phyloP scores from a whole-genome alignment of 306 rosid genomes.

The apple (Malus domestica) region ASM211411v1 NC_041797.1:6480001-6480500 shows the following conservation, averaged over 20 bases:
- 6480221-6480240: neutral
- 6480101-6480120: constrained; percentile 75
- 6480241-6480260: neutral
- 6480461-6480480: neutral
- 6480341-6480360: constrained; percentile 1
- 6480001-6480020: neutral
- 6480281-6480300: constrained; percentile 20
- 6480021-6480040: neutral
- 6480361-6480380: constrained; percentile 21
- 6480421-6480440: constrained; percentile 34
- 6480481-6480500: neutral
- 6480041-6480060: neutral
- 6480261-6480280: constrained; percentile 2
- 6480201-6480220: neutral
- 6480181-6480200: neutral
- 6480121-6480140: neutral
- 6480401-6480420: constrained; percentile 47
- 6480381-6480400: constrained; percentile 30
- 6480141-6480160: neutral
- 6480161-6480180: neutral
- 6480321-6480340: constrained; percentile 21
- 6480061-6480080: constrained; percentile 30
- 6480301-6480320: constrained; percentile 42
- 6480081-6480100: constrained; percentile 83
- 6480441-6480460: neutral